Base-by-base conservation (phyloP, 768 basidiomycete genomes). In the Postia placenta region DNA sequence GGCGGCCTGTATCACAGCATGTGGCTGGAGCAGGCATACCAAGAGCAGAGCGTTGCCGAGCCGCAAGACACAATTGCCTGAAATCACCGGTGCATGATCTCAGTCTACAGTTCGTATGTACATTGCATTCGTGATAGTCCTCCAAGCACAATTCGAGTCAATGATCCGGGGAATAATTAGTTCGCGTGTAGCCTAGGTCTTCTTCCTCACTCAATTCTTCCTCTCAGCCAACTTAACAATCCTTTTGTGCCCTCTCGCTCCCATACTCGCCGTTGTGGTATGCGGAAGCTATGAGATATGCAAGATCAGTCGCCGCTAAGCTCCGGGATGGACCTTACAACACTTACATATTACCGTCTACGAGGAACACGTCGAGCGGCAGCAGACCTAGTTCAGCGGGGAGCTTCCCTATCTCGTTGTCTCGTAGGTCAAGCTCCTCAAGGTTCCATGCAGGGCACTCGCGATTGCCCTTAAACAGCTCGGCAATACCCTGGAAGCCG, bases 241-340 rank as follows among this genome's bases (percentile, higher is more conserved):
- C 89, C 88, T 56, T 86, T 89, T 17, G 87, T 90, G 1, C 88
- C 89, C 59, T 92, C 89, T 40, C 87, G 72, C 62, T 92, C 90
- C 89, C 89, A 92, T 9, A 92, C 82, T 19, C 83, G 73, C 53
- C 89, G 72, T 50, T 83, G 80, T 0, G 89, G 89, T 17, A 89
- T 81, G 24, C 89, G 83, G 72, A 92, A 92, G 12, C 87, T 90
- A 44, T 37, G 3, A 49, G 26, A 35, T 5, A 42, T 27, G 30
- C 39, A 39, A 52, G 7, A 27, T 27, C 37, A 28, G 39, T 15
- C 49, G 9, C 39, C 23, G 43, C 25, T 45, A 12, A 22, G 24
- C 22, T 38, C 20, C 30, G n/a, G 15, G 11, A 38, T 38, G n/a
- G 39, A 5, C n/a, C 40, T 23, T 14, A 25, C 41, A 25, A 42